These are phyloP conservation scores for Fistulinella cinereoalba DNA, from an alignment of 1,284 basidiomycete genomes.

Conservation along the genomic window DNA sequence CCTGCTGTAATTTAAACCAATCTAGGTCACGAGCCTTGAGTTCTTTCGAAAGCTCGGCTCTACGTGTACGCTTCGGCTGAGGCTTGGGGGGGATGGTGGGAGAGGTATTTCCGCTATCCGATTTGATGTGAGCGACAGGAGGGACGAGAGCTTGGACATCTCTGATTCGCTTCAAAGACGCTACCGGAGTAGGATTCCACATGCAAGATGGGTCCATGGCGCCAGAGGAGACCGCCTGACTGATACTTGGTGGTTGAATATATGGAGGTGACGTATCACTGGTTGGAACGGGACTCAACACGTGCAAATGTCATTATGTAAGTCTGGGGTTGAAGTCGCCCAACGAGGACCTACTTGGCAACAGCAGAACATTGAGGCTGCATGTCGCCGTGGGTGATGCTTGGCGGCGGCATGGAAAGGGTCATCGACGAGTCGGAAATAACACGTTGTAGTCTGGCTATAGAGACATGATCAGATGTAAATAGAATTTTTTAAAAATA, in stretches of 20 bases:
- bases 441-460: slow-evolving; percentile 23
- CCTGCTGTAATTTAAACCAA: slow-evolving; percentile 27
- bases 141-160: neutral
- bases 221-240: neutral
- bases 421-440: slow-evolving; percentile 5
- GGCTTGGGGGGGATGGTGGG: slow-evolving; percentile 14
- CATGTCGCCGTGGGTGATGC: neutral
- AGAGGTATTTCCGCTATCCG: neutral
- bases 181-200: slow-evolving; percentile 1
- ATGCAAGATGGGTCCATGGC: neutral
- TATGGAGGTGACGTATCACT: neutral
- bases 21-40: slow-evolving; percentile 31
- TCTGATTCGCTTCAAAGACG: neutral
- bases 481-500: neutral
- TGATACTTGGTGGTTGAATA: neutral
- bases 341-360: slow-evolving; percentile 14
- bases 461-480: neutral
- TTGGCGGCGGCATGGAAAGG: neutral
- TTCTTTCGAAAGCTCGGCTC: slow-evolving; percentile 24
- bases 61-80: slow-evolving; percentile 27
- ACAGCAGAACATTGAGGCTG: neutral
- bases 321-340: no score
- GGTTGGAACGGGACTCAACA: neutral
- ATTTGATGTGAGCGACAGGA: neutral
- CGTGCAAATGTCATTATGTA: neutral